phyloP scores from a whole-genome alignment of 2,329 filamentous ascomycete species.

The Fusarium buxicola region DNA sequence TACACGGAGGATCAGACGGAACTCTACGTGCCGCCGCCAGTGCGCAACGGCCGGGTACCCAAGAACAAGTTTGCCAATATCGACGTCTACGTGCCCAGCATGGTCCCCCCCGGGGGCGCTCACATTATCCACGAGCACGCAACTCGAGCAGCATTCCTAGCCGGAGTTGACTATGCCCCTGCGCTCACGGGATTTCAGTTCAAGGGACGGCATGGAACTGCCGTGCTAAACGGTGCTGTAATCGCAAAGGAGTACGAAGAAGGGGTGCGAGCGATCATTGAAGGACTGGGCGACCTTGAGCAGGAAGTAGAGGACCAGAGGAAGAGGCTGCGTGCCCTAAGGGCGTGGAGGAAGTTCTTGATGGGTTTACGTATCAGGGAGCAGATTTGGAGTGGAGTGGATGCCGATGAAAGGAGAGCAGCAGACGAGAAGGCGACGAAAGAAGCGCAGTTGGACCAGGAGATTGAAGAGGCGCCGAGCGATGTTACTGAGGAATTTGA shows the following conservation, averaged over 20 bases:
- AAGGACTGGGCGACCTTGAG: slow-evolving; percentile 74
- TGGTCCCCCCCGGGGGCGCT: slow-evolving; percentile 85
- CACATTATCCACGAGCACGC: slow-evolving; percentile 75
- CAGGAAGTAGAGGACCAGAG: slow-evolving; percentile 74
- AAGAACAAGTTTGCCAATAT: slow-evolving; percentile 96
- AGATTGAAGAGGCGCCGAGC: slow-evolving; percentile 51
- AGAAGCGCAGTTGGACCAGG: slow-evolving; percentile 52
- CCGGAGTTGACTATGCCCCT: slow-evolving; percentile 88
- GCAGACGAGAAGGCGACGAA: slow-evolving; percentile 53
- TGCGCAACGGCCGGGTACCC: slow-evolving; percentile 80
- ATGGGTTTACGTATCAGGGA: slow-evolving; percentile 81
- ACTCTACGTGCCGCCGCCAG: slow-evolving; percentile 79
- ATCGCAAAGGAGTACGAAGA: slow-evolving; percentile 78
- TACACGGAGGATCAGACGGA: slow-evolving; percentile 75
- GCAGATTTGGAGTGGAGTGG: slow-evolving; percentile 72
- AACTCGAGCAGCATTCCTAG: slow-evolving; percentile 75
- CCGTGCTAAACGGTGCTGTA: slow-evolving; percentile 81
- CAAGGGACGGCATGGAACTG: slow-evolving; percentile 85
- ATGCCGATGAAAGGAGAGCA: slow-evolving; percentile 58
- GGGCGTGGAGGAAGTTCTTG: slow-evolving; percentile 76
- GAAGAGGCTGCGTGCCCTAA: slow-evolving; percentile 77
- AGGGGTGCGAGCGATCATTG: slow-evolving; percentile 76
- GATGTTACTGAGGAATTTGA: slow-evolving; percentile 59
- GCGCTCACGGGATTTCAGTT: slow-evolving; percentile 93
- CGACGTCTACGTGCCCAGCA: slow-evolving; percentile 90